Conservation (phyloP, 139 green algal species). For the Chlamydomonas applanata region DNA sequence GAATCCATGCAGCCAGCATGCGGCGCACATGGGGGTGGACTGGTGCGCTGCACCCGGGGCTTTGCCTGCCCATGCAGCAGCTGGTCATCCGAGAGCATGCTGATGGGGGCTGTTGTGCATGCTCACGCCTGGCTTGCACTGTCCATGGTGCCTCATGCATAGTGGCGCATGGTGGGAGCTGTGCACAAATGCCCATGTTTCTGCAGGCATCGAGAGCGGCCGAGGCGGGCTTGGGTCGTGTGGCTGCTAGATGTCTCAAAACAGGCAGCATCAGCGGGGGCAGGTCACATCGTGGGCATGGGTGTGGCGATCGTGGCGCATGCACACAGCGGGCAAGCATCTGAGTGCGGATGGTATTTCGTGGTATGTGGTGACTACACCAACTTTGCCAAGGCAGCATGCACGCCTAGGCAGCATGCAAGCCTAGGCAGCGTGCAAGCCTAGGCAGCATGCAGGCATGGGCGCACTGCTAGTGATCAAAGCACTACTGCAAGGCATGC, state of each 20-base stretch:
- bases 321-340: neutral
- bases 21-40: no score
- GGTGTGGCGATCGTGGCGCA: constrained; percentile 16
- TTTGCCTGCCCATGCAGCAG: no score
- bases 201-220: constrained; percentile 21
- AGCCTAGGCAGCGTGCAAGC: no score
- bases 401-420: no score
- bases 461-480: no score
- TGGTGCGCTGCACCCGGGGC: no score
- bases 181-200: neutral
- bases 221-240: constrained; percentile 21
- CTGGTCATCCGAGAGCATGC: no score
- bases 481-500: no score
- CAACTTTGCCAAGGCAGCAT: no score
- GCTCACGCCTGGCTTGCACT: neutral
- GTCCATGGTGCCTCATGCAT: neutral
- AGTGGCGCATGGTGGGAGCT: neutral
- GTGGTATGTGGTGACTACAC: constrained; percentile 14
- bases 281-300: constrained; percentile 23
- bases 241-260: constrained; percentile 32
- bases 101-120: neutral
- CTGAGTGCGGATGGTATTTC: constrained; percentile 24
- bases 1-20: no score
- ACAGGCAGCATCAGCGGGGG: constrained; percentile 20
- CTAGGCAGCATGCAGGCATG: no score